These are phyloP conservation scores for Globisporangium spinosum DNA, from an alignment of 352 stramenopile genomes.

Conservation along the genomic window DNA sequence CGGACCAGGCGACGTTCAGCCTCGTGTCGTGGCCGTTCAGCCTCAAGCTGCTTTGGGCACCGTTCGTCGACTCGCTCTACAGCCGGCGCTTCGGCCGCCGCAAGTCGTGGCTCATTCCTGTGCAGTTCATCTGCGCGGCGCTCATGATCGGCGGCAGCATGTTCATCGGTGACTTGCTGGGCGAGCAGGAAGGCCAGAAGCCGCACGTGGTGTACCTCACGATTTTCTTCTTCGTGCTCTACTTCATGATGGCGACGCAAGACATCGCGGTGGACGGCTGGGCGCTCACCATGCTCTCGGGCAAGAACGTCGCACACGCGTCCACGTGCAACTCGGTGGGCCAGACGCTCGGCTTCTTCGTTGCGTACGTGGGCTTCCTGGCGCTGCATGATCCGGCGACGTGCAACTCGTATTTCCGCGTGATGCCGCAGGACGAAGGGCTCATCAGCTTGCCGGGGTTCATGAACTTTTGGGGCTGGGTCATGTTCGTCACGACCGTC, in stretches of 20 bases:
- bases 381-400: conserved; percentile 93
- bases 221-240: conserved; percentile 96
- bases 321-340: conserved; percentile 96
- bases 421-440: conserved; percentile 50
- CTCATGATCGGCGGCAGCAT: conserved; percentile 92
- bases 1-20: conserved; percentile 97
- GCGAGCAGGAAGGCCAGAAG: conserved; percentile 67
- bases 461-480: conserved; percentile 92
- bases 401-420: conserved; percentile 89
- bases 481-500: conserved; percentile 92
- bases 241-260: conserved; percentile 99
- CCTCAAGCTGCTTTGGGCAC: conserved; percentile 99
- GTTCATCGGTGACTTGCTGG: conserved; percentile 85
- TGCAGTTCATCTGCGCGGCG: conserved; percentile 94
- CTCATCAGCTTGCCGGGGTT: conserved; percentile 88
- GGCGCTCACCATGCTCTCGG: conserved; percentile 98
- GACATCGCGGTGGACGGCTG: conserved; percentile 99
- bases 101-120: conserved; percentile 97
- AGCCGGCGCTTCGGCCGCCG: conserved; percentile 88
- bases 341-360: conserved; percentile 97
- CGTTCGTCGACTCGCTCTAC: conserved; percentile 95
- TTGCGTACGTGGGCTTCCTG: conserved; percentile 98
- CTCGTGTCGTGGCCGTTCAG: conserved; percentile 98
- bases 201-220: conserved; percentile 94
- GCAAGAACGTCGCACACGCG: conserved; percentile 94